Evolutionary conservation across 192 early-diverging fungal genomes (phyloP), one percentile per base, ranked within the genome.

Genomic region (Powellomyces hirtus): DNA sequence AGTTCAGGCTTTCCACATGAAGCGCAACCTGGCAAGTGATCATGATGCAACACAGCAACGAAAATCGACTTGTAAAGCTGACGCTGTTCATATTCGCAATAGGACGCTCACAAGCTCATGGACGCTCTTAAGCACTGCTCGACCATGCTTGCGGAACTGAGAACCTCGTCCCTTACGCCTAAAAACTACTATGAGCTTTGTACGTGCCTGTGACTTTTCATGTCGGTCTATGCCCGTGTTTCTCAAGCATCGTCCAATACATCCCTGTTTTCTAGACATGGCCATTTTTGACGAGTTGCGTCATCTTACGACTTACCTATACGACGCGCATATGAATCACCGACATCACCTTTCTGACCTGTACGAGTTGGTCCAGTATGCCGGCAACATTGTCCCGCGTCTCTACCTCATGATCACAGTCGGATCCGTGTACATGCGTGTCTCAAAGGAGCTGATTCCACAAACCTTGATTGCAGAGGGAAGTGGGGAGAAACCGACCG

Each of bases 141-240:
- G 2, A 94, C 94, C 13, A 96, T 99, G 95, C 87, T 98, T 11
- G 87, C 90, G 22, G 98, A 99, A 79, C 89, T 99, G 52, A 86
- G 95, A 70, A 97, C 96, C 2, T 93, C 94, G 33, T 85, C 91
- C 4, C 81, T 99, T 60, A 94, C 94, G 2, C 98, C 96, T 38
- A 98, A 97, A 78, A 92, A 91, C 74, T 99, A 99, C 81, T 99
- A 99, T 79, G 96, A 99, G 79, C 88, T 99, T n/a, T 99, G 92
- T 90, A 86, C 72, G 85, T n/a, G n/a, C n/a, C n/a, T n/a, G n/a
- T n/a, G n/a, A n/a, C n/a, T n/a, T n/a, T n/a, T n/a, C n/a, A n/a
- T n/a, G n/a, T n/a, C n/a, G n/a, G n/a, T n/a, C n/a, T n/a, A n/a
- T n/a, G n/a, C n/a, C n/a, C n/a, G n/a, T n/a, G n/a, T n/a, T n/a